These are phyloP conservation scores for Yueomyces sinensis DNA, from an alignment of 805 yeast genomes.

Conservation along the genomic window DNA sequence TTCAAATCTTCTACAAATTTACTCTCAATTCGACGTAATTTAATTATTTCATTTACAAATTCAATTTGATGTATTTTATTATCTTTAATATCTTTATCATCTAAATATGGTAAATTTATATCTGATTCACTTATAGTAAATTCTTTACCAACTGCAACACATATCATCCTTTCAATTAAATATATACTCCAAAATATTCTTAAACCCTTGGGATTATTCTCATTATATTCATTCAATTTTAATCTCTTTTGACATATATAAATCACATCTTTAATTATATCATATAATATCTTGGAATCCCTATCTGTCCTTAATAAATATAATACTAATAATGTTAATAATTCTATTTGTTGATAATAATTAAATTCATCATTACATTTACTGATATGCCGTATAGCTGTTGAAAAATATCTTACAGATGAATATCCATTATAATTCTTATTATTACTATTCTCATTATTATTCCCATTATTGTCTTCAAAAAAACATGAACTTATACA, in stretches of 20 bases:
- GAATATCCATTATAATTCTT: slow-evolving; percentile 43
- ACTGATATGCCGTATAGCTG: slow-evolving; percentile 44
- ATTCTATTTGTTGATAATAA: slow-evolving; percentile 36
- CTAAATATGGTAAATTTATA: slow-evolving; percentile 39
- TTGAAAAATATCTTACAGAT: slow-evolving; percentile 43
- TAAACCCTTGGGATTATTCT: slow-evolving; percentile 25
- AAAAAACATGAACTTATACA: slow-evolving; percentile 35
- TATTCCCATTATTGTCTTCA: slow-evolving; percentile 43
- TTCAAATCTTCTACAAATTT: slow-evolving; percentile 41
- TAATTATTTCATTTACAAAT: slow-evolving; percentile 45
- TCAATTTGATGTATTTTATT: slow-evolving; percentile 20
- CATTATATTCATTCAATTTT: slow-evolving; percentile 15
- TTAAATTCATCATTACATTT: slow-evolving; percentile 29
- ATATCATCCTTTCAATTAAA: slow-evolving; percentile 46
- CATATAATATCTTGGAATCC: slow-evolving; percentile 41
- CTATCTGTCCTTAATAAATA: slow-evolving; percentile 49
- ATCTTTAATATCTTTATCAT: slow-evolving; percentile 4
- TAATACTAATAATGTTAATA: slow-evolving; percentile 37
- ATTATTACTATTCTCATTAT: slow-evolving; percentile 35
- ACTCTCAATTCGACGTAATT: slow-evolving; percentile 45
- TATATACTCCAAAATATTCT: slow-evolving; percentile 56
- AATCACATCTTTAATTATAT: slow-evolving; percentile 41
- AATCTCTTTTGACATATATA: slow-evolving; percentile 26
- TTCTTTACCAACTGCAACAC: slow-evolving; percentile 48
- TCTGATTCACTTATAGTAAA: slow-evolving; percentile 39